Evolutionary conservation across 176 grass and related monocot genomes (phyloP), one percentile per base, ranked within the genome.

Genomic region (Carex pumila): DNA sequence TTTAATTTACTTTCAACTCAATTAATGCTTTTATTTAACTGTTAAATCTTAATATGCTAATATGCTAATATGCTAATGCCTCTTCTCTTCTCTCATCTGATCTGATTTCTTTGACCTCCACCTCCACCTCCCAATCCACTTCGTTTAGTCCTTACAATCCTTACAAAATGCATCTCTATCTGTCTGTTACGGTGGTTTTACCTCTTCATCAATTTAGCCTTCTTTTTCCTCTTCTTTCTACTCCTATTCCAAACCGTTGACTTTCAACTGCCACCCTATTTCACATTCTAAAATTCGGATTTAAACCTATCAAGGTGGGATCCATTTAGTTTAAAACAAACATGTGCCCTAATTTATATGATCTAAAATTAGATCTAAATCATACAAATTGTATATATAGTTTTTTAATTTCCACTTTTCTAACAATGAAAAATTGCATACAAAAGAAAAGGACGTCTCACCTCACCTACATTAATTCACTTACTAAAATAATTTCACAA

Each of bases 311-410:
- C 1, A 55, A 78, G 50, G 57, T 57, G 52, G 1, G 22, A 78
- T 78, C 52, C 57, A 57, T 56, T 34, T 78, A 34, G 25, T 55
- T 55, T 77, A 54, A 13, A 54, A 30, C 5, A 12, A 77, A 77
- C 13, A 57, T 32, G 73, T 31, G 34, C 5, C n/a, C 36, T 70
- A 70, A 41, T 70, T 43, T 70, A 15, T 78, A 29, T 57, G 25
- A 57, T 78, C 73, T 78, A 55, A 4, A 77, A 15, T 78, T 29
- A 34, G 25, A 57, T 78, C 73, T 78, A 55, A 10, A 77, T 77
- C 49, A 14, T 25, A 25, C 25, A 25, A 25, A 25, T 56, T 77
- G 49, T 56, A 62, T 12, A 62, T 25, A 22, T 55, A 11, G 15
- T 78, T 34, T 57, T 34, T 30, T 0, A 32, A 43, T 71, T 78